Percentiles rank a stretch among this genome's conserved stretches.
Conservation (phyloP, 2,329 filamentous ascomycete species). For the Helotiales sp. region DNA sequence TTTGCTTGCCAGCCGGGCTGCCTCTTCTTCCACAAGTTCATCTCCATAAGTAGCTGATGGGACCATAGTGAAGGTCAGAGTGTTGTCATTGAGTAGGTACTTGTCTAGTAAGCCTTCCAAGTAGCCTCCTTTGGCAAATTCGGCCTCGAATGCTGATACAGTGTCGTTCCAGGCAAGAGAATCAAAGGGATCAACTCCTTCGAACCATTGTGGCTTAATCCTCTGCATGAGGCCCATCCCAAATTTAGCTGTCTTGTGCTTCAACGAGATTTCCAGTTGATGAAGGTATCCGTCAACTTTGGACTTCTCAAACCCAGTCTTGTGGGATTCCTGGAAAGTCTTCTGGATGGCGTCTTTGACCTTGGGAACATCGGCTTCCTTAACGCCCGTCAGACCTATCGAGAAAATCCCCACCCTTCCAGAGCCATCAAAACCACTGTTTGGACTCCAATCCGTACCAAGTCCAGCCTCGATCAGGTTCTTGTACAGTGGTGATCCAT, state of each 20-base stretch:
- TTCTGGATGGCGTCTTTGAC: constrained; percentile 73
- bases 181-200: constrained; percentile 89
- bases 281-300: constrained; percentile 95
- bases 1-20: constrained; percentile 69
- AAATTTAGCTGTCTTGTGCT: constrained; percentile 96
- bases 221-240: constrained; percentile 89
- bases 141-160: constrained; percentile 76
- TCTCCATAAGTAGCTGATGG: constrained; percentile 75
- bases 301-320: constrained; percentile 80
- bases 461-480: constrained; percentile 86
- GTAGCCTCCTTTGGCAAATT: constrained; percentile 74
- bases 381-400: constrained; percentile 87
- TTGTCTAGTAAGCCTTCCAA: constrained; percentile 84
- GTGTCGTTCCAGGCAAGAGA: constrained; percentile 90
- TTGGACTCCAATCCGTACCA: constrained; percentile 91
- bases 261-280: constrained; percentile 87
- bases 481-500: constrained; percentile 89
- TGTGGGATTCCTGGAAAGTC: constrained; percentile 67
- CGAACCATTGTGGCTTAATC: constrained; percentile 91
- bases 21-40: constrained; percentile 76
- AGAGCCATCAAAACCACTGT: constrained; percentile 85
- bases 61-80: constrained; percentile 90
- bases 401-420: constrained; percentile 82
- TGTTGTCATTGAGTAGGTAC: constrained; percentile 85
- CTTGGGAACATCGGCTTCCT: constrained; percentile 73